These are phyloP conservation scores for Heliamphora pulchella DNA, from an alignment of 179 eudicot genomes.

Conservation along the genomic window DNA sequence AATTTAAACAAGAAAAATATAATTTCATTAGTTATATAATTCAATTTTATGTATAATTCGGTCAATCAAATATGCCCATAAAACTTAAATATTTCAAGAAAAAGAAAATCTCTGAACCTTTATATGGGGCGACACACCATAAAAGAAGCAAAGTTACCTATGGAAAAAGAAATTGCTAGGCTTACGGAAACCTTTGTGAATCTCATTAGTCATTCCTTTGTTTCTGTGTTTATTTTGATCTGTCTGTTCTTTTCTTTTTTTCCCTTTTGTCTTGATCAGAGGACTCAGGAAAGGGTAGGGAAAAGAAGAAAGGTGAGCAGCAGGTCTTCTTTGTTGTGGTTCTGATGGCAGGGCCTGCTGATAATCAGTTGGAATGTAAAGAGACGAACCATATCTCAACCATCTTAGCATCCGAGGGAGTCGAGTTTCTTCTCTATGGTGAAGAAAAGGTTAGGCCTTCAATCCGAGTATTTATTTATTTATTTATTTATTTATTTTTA, in stretches of 20 bases:
- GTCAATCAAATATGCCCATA: too few species aligned
- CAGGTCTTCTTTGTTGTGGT: not conserved
- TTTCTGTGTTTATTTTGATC: not conserved
- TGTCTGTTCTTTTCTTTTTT: too few species aligned
- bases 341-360: constrained; percentile 7
- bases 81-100: too few species aligned
- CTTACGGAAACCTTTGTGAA: not conserved
- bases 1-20: too few species aligned
- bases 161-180: not conserved
- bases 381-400: constrained; percentile 13
- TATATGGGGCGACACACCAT: too few species aligned
- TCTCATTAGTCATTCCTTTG: not conserved
- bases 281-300: not conserved
- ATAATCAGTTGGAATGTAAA: not conserved
- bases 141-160: too few species aligned
- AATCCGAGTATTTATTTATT: not conserved
- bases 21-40: too few species aligned
- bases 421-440: constrained; percentile 33
- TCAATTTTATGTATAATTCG: too few species aligned
- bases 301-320: not conserved
- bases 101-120: too few species aligned
- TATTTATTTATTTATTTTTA: not conserved
- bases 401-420: constrained; percentile 32
- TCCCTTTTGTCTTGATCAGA: not conserved
- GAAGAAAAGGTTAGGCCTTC: constrained; percentile 30